Evolutionary conservation across 345 rosid species (phyloP).

Genomic region (Eucalyptus paniculata): DNA sequence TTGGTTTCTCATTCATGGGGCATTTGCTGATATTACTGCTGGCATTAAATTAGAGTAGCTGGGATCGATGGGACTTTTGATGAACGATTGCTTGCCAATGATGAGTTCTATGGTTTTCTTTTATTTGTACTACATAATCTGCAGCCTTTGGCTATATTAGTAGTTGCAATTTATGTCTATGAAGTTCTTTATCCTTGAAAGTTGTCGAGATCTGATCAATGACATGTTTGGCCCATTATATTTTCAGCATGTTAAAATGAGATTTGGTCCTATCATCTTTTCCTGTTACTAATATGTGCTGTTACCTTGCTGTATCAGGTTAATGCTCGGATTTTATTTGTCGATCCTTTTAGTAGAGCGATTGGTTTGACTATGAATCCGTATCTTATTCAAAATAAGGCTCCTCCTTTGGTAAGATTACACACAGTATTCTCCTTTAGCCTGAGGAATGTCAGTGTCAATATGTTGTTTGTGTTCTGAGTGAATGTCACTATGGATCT

Average conservation of each 20-base stretch:
- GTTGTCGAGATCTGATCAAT: neutral
- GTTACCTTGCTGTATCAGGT: constrained; percentile 29
- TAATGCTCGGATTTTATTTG: constrained; percentile 77
- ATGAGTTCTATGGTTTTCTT: neutral
- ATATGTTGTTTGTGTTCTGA: neutral
- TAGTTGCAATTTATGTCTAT: neutral
- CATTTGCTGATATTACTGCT: neutral
- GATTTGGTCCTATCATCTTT: neutral
- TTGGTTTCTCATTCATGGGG: neutral
- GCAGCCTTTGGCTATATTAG: neutral
- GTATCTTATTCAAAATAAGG: constrained; percentile 60
- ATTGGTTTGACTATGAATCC: constrained; percentile 90
- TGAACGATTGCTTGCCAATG: neutral
- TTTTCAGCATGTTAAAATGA: neutral
- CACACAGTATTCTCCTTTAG: neutral
- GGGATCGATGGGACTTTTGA: neutral
- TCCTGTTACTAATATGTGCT: neutral
- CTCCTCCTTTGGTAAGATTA: constrained; percentile 68
- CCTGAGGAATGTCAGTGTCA: neutral
- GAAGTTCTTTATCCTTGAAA: neutral
- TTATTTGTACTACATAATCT: neutral
- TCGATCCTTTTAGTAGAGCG: constrained; percentile 92
- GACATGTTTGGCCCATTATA: neutral
- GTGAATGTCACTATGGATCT: neutral
- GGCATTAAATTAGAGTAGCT: neutral